Conservation (phyloP, 2,329 filamentous ascomycete genomes). For the Dothistroma septosporum region DNA sequence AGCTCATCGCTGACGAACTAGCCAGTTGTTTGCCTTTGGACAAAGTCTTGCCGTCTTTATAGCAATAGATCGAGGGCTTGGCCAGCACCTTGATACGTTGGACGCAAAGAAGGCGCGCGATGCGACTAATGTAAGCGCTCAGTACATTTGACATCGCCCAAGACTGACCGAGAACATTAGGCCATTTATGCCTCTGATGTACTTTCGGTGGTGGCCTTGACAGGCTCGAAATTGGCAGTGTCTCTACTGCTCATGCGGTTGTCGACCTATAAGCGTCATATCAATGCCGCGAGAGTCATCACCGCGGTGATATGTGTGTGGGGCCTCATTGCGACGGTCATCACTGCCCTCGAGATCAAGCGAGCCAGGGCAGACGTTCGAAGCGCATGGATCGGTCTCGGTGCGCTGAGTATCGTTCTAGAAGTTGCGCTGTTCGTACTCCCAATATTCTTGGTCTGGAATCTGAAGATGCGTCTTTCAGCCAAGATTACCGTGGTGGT, state of each 20-base stretch:
- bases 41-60: constrained; percentile 11
- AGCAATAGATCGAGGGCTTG: constrained; percentile 13
- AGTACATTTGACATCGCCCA: not conserved
- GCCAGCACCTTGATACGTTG: constrained; percentile 6
- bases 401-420: constrained; percentile 12
- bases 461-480: constrained; percentile 12
- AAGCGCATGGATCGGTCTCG: constrained; percentile 15
- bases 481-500: constrained; percentile 14
- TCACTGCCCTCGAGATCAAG: not conserved
- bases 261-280: constrained; percentile 15
- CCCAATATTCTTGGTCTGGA: constrained; percentile 16
- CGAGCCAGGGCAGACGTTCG: not conserved
- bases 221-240: constrained; percentile 16
- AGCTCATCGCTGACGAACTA: not conserved
- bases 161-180: constrained; percentile 1
- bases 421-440: constrained; percentile 14
- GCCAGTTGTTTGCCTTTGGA: constrained; percentile 10
- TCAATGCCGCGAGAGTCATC: constrained; percentile 10
- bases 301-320: constrained; percentile 10
- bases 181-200: constrained; percentile 13
- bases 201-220: constrained; percentile 11
- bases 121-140: not conserved
- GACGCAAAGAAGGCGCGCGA: not conserved
- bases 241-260: constrained; percentile 17
- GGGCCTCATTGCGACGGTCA: constrained; percentile 5